Evolutionary conservation across 2,329 filamentous ascomycete genomes (phyloP), one percentile per base, ranked within the genome.

Genomic region (Cladosporium sp.): DNA sequence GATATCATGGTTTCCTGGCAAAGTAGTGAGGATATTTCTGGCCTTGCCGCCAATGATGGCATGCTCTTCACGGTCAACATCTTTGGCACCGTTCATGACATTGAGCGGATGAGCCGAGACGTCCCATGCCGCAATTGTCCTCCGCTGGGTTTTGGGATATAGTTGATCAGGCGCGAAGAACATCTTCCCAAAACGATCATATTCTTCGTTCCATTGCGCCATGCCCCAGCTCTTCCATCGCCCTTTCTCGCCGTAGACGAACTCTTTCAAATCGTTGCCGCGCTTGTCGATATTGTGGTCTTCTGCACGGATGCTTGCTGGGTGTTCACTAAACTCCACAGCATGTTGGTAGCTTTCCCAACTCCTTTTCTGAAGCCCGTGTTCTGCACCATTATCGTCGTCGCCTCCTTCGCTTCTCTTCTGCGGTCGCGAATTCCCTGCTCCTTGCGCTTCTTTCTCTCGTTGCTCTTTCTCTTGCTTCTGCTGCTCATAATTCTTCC

Each of bases 1-100:
- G 36, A 97, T 69, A 66, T 99, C 93, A 66, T 99, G 93, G 63
- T 99, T 99, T 2, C 93, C 93, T 0, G 93, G 93, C 51, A 99
- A 66, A 63, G 86, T 92, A 15, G 88, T 83, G 47, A 97, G 85
- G 47, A 97, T 74, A 68, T 86, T 89, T 51, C 88, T 80, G 4
- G 86, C 85, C 70, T 87, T 91, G 52, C 83, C 83, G 1, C 75
- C 68, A 0, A 78, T 74, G 0, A 83, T 74, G 5, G 71, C 71
- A 38, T 74, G 64, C 65, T 44, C 83, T 79, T 1, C 76, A 79
- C 50, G 80, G 66, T 34, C 80, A 78, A 80, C 83, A 89, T 27
- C 81, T 78, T 12, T 84, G 3, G 62, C 63, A 7, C 64, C 63
- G 52, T 66, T 67, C 50, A 41, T 27, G 17, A 54, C 48, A 7